Conservation (phyloP, 2,329 filamentous ascomycete species). For the Esteya vermicola region DNA sequence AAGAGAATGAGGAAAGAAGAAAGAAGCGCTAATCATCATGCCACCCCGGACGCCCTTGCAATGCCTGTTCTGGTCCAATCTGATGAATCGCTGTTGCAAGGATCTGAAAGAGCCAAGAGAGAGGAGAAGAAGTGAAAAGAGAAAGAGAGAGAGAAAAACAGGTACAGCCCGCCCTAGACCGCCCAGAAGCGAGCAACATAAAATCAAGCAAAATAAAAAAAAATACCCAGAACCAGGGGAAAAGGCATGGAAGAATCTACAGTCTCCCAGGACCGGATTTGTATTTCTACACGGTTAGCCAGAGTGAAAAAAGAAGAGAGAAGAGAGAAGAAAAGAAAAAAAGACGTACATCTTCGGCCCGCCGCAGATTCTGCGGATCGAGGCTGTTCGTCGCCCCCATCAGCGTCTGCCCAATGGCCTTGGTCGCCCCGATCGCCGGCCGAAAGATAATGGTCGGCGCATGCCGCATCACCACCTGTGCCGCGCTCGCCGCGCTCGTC, state of each 20-base stretch:
- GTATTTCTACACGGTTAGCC: constrained; percentile 11
- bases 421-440: constrained; percentile 79
- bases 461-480: constrained; percentile 61
- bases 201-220: neutral
- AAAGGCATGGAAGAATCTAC: neutral
- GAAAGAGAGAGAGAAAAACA: neutral
- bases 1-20: too few species aligned
- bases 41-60: neutral
- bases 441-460: constrained; percentile 89
- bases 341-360: constrained; percentile 73
- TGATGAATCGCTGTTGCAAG: neutral
- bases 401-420: constrained; percentile 76
- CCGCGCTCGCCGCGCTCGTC: constrained; percentile 64
- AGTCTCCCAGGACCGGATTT: constrained; percentile 12
- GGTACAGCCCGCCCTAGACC: too few species aligned
- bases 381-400: constrained; percentile 86
- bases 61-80: neutral
- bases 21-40: neutral
- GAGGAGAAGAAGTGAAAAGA: neutral
- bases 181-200: neutral
- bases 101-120: neutral
- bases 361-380: constrained; percentile 66
- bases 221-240: constrained; percentile 50
- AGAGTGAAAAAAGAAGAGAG: neutral
- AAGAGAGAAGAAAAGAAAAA: neutral